phyloP scores from a whole-genome alignment of 2,329 filamentous ascomycete species.

The Aspergillus costaricaensis region DNA sequence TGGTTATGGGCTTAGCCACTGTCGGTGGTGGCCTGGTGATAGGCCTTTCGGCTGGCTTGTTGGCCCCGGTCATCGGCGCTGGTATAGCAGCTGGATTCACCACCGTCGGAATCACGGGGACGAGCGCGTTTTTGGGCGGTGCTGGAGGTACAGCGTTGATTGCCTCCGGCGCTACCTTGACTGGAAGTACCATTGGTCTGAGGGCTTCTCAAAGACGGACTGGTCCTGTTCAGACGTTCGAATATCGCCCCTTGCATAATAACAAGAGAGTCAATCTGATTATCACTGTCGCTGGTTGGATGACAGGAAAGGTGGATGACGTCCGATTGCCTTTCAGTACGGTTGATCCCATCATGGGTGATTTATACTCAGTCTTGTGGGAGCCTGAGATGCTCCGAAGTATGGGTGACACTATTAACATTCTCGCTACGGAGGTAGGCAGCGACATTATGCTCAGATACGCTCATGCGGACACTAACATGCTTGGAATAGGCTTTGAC shows the following conservation, averaged over 20 bases:
- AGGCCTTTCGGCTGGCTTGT: constrained; percentile 84
- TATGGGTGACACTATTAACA: constrained; percentile 98
- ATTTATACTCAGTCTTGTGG: constrained; percentile 95
- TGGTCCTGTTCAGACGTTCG: constrained; percentile 91
- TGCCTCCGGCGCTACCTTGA: constrained; percentile 82
- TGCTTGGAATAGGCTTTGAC: constrained; percentile 70
- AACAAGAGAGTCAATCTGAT: constrained; percentile 97
- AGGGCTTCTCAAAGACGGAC: constrained; percentile 84
- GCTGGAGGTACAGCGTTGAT: constrained; percentile 92
- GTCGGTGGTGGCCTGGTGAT: constrained; percentile 95
- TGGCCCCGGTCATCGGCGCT: constrained; percentile 91
- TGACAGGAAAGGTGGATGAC: constrained; percentile 97
- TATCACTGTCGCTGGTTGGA: constrained; percentile 94
- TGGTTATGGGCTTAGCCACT: constrained; percentile 95
- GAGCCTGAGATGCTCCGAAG: constrained; percentile 97
- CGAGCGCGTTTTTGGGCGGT: constrained; percentile 83
- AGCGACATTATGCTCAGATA: neutral
- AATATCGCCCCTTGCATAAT: constrained; percentile 94
- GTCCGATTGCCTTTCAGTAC: constrained; percentile 95
- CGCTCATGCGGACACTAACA: constrained; percentile 26
- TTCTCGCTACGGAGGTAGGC: constrained; percentile 88
- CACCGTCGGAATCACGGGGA: constrained; percentile 89
- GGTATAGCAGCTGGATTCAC: constrained; percentile 93
- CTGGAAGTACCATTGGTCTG: constrained; percentile 82
- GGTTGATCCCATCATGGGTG: constrained; percentile 95